Evolutionary conservation across 768 basidiomycete species (phyloP).

Genomic region (Tulasnella sp.): DNA sequence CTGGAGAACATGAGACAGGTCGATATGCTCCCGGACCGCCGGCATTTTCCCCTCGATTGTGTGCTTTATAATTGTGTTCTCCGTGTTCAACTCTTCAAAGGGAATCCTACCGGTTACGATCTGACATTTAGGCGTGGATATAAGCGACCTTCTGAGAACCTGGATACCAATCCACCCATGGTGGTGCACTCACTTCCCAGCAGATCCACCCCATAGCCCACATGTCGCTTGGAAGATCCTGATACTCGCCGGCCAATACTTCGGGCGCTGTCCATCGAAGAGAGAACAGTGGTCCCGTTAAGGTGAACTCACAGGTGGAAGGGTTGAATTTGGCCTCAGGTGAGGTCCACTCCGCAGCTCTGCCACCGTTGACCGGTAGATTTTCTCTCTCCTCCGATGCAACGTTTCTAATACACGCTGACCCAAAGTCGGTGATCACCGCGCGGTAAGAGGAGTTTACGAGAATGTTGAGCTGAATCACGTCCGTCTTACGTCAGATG

Average conservation of each 20-base stretch:
- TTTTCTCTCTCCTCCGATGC: not conserved
- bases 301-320: not conserved
- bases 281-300: not conserved
- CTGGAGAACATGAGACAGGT: not conserved
- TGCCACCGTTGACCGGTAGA: not conserved
- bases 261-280: not conserved
- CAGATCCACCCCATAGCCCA: not conserved
- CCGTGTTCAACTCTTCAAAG: not conserved
- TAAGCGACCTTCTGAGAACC: not conserved
- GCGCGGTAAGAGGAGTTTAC: not conserved
- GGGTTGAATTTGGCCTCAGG: not conserved
- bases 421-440: not conserved
- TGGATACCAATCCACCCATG: not conserved
- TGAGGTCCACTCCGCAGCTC: not conserved
- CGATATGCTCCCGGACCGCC: not conserved
- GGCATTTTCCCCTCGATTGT: not conserved
- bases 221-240: slow-evolving; percentile 1
- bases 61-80: not conserved
- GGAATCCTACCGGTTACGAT: not conserved
- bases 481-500: not conserved
- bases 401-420: not conserved
- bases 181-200: slow-evolving; percentile 1
- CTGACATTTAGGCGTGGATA: not conserved
- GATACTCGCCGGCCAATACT: not conserved
- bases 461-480: not conserved